These are phyloP conservation scores for Penicillium verhagenii DNA, from an alignment of 495 filamentous ascomycete species.

Conservation along the genomic window DNA sequence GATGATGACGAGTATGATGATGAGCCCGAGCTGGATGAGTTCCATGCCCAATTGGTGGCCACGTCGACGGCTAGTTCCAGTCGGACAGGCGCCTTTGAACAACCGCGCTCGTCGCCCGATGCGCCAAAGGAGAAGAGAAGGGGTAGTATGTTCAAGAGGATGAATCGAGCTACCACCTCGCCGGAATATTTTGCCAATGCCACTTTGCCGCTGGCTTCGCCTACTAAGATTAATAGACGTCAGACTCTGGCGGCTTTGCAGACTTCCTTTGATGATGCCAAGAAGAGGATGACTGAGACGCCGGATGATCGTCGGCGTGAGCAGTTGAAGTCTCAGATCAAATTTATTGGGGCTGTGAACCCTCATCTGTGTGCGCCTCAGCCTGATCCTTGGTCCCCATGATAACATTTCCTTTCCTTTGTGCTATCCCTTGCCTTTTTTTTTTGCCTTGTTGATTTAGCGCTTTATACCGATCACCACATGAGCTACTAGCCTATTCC, in stretches of 20 bases:
- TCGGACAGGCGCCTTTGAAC: not conserved
- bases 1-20: not conserved
- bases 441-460: not conserved
- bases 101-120: not conserved
- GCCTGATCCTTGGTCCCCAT: constrained; percentile 31
- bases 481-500: not conserved
- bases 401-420: not conserved
- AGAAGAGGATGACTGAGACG: constrained; percentile 18
- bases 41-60: not conserved
- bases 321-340: constrained; percentile 45
- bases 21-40: not conserved
- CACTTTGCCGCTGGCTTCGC: not conserved
- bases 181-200: not conserved
- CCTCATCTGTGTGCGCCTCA: constrained; percentile 28
- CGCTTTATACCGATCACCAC: not conserved
- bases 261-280: constrained; percentile 30
- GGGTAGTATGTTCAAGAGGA: not conserved
- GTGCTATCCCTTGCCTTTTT: not conserved
- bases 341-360: constrained; percentile 41
- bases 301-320: constrained; percentile 34
- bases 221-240: not conserved
- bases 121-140: not conserved
- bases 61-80: not conserved
- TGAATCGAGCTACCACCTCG: not conserved
- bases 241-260: not conserved